Conservation (phyloP, 2,329 filamentous ascomycete species). For the Phyllosticta citrichinensis region DNA sequence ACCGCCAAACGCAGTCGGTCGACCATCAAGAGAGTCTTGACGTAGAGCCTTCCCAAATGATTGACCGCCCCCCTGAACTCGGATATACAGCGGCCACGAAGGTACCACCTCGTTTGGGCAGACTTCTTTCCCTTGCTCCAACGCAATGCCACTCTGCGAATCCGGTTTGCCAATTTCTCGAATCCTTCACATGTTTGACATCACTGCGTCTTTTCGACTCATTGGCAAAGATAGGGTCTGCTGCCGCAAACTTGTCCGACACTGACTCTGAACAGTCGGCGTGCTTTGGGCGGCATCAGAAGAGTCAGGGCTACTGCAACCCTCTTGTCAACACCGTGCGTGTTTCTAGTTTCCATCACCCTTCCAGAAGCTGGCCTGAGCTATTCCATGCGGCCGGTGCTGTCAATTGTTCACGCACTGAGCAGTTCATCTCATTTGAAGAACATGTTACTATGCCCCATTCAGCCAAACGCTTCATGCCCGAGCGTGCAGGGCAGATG, state of each 20-base stretch:
- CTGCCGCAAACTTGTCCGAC: background rate
- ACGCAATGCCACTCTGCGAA: background rate
- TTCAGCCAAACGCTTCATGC: background rate
- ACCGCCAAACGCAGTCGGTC: background rate
- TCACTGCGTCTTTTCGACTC: background rate
- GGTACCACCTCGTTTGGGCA: background rate
- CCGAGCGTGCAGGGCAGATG: background rate
- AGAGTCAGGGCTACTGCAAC: background rate
- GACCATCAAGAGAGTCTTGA: background rate
- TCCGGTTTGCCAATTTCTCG: background rate
- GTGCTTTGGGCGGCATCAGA: background rate
- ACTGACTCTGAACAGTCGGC: background rate
- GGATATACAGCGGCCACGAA: background rate
- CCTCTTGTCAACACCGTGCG: background rate
- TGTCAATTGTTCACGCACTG: background rate
- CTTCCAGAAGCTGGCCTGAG: background rate
- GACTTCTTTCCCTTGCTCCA: background rate
- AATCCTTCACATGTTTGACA: background rate
- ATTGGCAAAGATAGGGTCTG: background rate
- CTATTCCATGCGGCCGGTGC: background rate
- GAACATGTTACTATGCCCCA: background rate
- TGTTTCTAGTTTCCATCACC: background rate
- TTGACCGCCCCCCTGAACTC: background rate
- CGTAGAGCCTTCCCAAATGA: background rate
- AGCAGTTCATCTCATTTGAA: background rate